phyloP scores from a whole-genome alignment of 169 alveolate genomes.

The Plasmodium vivax region DNA sequence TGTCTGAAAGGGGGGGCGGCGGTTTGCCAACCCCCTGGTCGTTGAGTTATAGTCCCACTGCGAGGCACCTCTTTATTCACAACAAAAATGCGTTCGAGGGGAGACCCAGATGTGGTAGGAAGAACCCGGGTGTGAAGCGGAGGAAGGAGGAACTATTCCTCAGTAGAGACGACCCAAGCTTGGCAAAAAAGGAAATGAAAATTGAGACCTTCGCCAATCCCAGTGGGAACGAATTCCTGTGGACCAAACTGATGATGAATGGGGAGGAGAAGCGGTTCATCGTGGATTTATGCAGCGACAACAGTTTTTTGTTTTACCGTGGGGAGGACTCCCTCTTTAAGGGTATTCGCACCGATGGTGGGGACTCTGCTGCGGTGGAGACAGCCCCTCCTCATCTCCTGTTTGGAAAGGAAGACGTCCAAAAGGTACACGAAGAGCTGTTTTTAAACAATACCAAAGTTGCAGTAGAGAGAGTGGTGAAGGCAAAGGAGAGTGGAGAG shows the following conservation, averaged over 20 bases:
- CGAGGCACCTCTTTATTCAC: slow-evolving; percentile 6
- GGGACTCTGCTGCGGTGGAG: not conserved
- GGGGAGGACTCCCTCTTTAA: not conserved
- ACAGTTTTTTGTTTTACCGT: slow-evolving; percentile 45
- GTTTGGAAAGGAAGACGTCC: not conserved
- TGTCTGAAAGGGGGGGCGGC: not conserved
- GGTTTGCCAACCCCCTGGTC: not conserved
- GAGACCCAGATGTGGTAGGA: not conserved
- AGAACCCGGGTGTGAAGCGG: not conserved
- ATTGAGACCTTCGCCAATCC: slow-evolving; percentile 3
- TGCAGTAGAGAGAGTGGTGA: slow-evolving; percentile 3
- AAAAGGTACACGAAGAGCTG: slow-evolving; percentile 5
- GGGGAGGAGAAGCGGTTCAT: slow-evolving; percentile 32
- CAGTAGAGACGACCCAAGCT: not conserved
- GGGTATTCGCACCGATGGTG: not conserved
- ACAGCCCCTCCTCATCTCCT: not conserved
- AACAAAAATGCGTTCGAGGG: slow-evolving; percentile 14
- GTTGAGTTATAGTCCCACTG: not conserved
- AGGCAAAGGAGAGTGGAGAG: not conserved
- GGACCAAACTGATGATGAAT: slow-evolving; percentile 28
- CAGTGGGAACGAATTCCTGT: slow-evolving; percentile 18
- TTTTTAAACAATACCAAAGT: slow-evolving; percentile 18
- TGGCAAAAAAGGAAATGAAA: not conserved
- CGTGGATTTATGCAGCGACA: slow-evolving; percentile 61
- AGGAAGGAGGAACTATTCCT: not conserved